Percentiles rank a stretch among this genome's conserved stretches.
These are phyloP conservation scores for Entamoeba invadens DNA, from an alignment of 208 protist genomes.

Conservation along the genomic window DNA sequence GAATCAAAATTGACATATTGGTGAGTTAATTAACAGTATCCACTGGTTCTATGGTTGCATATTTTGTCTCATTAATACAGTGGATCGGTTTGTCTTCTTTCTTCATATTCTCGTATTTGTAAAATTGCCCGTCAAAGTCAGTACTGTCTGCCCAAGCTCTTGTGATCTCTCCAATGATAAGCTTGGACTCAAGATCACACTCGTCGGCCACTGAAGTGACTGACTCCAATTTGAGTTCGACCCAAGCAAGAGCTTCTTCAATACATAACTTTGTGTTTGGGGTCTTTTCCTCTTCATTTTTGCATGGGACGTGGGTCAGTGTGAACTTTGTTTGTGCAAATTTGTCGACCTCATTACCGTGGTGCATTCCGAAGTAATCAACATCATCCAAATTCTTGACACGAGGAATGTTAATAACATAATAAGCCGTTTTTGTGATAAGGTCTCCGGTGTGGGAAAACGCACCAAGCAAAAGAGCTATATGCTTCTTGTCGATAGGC, in stretches of 20 bases:
- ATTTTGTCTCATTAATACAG: not conserved
- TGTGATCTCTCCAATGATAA: not conserved
- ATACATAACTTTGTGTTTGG: too few relatives aligned
- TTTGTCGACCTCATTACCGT: not conserved
- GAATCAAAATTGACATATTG: too few relatives aligned
- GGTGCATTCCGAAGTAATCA: not conserved
- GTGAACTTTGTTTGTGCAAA: not conserved
- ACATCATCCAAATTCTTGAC: not conserved
- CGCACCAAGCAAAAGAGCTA: not conserved
- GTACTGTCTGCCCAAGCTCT: not conserved
- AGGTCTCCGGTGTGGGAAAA: not conserved
- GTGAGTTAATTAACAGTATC: not conserved
- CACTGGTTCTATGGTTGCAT: not conserved
- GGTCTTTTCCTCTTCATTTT: not conserved
- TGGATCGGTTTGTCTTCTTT: not conserved
- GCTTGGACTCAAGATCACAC: not conserved
- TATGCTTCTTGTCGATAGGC: not conserved
- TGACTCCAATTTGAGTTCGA: not conserved
- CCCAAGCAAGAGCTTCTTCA: not conserved
- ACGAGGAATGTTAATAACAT: not conserved
- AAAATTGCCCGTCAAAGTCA: not conserved
- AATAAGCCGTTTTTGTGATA: not conserved
- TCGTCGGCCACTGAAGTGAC: not conserved
- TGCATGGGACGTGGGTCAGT: not conserved
- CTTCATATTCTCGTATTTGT: not conserved